Conservation (phyloP, 768 basidiomycete genomes). For the Chlorophyllum brunneum region DNA sequence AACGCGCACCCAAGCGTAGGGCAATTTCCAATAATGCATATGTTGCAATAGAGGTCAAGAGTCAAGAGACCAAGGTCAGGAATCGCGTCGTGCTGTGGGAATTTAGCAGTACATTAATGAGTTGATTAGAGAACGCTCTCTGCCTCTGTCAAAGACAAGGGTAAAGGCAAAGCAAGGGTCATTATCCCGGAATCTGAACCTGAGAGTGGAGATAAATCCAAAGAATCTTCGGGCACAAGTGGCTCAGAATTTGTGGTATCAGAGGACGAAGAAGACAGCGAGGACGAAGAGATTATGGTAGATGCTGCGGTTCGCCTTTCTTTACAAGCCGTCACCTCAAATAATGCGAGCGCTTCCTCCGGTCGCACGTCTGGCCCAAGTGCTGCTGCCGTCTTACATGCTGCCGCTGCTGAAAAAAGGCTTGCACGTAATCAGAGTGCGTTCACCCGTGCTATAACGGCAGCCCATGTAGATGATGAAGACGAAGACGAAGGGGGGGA, state of each 20-base stretch:
- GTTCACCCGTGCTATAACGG: constrained; percentile 1
- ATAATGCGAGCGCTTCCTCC: constrained; percentile 35
- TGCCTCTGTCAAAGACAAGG: constrained; percentile 23
- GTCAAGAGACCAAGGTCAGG: constrained; percentile 23
- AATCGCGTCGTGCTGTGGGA: constrained; percentile 1
- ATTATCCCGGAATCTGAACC: constrained; percentile 26
- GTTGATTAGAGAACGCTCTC: constrained; percentile 10
- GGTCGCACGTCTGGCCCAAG: constrained; percentile 30
- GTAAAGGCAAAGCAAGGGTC: constrained; percentile 34
- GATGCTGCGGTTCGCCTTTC: constrained; percentile 55
- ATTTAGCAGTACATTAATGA: not conserved
- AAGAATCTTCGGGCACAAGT: constrained; percentile 49
- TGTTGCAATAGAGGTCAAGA: constrained; percentile 27
- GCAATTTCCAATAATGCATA: constrained; percentile 28
- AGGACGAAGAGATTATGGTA: constrained; percentile 53
- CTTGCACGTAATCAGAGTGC: constrained; percentile 27
- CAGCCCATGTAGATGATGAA: constrained; percentile 29
- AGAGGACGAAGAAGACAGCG: constrained; percentile 35
- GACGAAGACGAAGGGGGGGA: constrained; percentile 21
- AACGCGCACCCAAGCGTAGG: constrained; percentile 31
- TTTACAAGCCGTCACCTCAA: constrained; percentile 27
- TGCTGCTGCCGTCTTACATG: constrained; percentile 37
- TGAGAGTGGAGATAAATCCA: constrained; percentile 31
- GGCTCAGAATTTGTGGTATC: constrained; percentile 59
- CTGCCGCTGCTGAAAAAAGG: constrained; percentile 55